These are phyloP conservation scores for Hypseocharis bilobata DNA, from an alignment of 441 rosid species.

Conservation along the genomic window DNA sequence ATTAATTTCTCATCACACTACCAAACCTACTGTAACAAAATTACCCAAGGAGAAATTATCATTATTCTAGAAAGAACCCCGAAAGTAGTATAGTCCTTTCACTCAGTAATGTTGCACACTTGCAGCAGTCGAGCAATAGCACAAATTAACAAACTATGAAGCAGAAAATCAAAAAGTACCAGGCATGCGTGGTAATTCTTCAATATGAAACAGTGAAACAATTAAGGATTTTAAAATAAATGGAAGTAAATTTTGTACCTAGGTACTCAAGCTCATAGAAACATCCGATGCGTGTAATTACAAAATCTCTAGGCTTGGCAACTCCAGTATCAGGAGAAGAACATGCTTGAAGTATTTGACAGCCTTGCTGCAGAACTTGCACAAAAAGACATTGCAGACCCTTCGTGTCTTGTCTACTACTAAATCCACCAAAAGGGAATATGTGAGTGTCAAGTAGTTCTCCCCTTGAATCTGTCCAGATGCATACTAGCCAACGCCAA, in stretches of 20 bases:
- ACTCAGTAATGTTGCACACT: not conserved
- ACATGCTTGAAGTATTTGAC: constrained; percentile 88
- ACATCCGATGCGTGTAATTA: constrained; percentile 78
- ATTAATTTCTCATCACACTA: not conserved
- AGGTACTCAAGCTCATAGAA: constrained; percentile 96
- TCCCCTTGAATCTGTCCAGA: constrained; percentile 98
- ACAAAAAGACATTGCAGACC: constrained; percentile 95
- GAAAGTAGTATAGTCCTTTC: not conserved
- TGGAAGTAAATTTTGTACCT: constrained; percentile 37
- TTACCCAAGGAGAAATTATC: not conserved
- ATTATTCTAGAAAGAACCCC: not conserved
- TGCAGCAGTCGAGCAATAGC: not conserved
- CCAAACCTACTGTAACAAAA: not conserved
- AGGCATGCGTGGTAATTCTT: not conserved
- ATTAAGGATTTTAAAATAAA: constrained; percentile 8
- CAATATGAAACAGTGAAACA: constrained; percentile 12
- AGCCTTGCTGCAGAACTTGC: constrained; percentile 98
- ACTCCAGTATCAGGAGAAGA: constrained; percentile 62
- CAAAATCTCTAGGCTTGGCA: constrained; percentile 86
- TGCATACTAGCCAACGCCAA: constrained; percentile 99
- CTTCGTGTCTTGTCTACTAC: constrained; percentile 98
- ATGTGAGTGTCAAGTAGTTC: constrained; percentile 95
- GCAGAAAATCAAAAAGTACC: not conserved
- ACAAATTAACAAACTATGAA: not conserved
- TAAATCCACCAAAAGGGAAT: constrained; percentile 97